Evolutionary conservation across 2,329 filamentous ascomycete species (phyloP).

Genomic region (Neonectria ditissima): DNA sequence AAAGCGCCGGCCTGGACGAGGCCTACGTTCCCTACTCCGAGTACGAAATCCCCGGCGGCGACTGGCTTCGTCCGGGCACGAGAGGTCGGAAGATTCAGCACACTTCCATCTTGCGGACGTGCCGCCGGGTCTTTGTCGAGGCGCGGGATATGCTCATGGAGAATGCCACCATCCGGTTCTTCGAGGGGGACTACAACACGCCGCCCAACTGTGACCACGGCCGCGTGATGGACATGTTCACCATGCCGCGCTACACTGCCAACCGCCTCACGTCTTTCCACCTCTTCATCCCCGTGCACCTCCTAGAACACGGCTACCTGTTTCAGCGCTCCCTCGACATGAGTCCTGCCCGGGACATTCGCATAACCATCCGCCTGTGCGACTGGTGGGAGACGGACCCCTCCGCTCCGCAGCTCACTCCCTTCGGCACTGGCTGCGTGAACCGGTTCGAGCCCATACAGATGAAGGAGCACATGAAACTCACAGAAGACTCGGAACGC

Average conservation of each 20-base stretch:
- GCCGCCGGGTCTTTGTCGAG: conserved; percentile 24
- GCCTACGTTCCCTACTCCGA: not conserved
- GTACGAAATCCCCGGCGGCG: not conserved
- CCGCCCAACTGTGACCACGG: conserved; percentile 3
- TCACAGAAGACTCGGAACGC: conserved; percentile 4
- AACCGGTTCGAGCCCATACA: not conserved
- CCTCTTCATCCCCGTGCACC: conserved; percentile 4
- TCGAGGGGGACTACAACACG: not conserved
- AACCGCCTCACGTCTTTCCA: conserved; percentile 28
- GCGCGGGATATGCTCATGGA: conserved; percentile 25
- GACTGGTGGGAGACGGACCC: conserved; percentile 14
- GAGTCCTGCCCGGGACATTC: conserved; percentile 17
- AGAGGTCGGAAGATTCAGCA: conserved; percentile 14
- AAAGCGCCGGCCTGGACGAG: not conserved
- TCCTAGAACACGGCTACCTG: conserved; percentile 14
- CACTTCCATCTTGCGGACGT: conserved; percentile 22
- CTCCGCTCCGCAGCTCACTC: conserved; percentile 15
- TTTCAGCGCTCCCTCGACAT: conserved; percentile 17
- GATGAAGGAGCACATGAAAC: conserved; percentile 24
- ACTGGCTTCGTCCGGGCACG: conserved; percentile 16
- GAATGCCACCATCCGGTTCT: conserved; percentile 17
- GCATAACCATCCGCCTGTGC: conserved; percentile 21
- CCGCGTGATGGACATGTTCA: conserved; percentile 3
- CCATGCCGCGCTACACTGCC: conserved; percentile 26
- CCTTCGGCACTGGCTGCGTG: conserved; percentile 18